Evolutionary conservation across 441 rosid species (phyloP).

Genomic region (Populus hybrid): DNA sequence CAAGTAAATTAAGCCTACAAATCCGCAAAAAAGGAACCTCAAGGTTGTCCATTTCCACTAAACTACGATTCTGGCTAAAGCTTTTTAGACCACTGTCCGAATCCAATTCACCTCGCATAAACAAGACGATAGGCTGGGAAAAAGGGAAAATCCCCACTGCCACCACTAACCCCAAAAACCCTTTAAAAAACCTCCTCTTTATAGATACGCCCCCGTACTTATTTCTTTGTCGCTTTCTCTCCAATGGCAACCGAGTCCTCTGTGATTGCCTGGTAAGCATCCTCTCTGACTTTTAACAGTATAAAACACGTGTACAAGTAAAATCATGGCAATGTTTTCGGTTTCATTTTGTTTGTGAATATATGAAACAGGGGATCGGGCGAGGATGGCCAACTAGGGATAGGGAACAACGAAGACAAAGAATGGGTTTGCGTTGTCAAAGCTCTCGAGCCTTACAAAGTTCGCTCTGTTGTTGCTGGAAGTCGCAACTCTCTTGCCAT

Average conservation of each 20-base stretch:
- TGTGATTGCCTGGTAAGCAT: conserved; percentile 69
- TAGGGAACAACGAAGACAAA: conserved; percentile 74
- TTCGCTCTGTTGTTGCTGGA: conserved; percentile 90
- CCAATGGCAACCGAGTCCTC: conserved; percentile 52
- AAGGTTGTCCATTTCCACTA: no score
- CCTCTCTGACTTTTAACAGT: not conserved
- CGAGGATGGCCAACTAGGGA: conserved; percentile 95
- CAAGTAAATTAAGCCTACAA: no score
- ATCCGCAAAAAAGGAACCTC: no score
- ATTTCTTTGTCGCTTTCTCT: not conserved
- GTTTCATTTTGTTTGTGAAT: conserved; percentile 8
- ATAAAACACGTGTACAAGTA: not conserved
- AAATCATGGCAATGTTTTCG: not conserved
- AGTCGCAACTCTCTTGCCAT: conserved; percentile 98
- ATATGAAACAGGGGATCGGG: conserved; percentile 74
- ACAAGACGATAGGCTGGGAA: not conserved
- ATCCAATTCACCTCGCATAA: not conserved
- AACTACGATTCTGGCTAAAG: no score
- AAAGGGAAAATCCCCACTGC: not conserved
- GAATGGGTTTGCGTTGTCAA: conserved; percentile 70
- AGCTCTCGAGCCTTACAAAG: conserved; percentile 60
- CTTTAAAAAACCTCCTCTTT: not conserved
- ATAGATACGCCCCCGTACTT: not conserved
- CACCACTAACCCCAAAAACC: not conserved
- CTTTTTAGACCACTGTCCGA: not conserved